phyloP scores from a whole-genome alignment of 1,284 basidiomycete genomes.

The Leccinum subatratum region DNA sequence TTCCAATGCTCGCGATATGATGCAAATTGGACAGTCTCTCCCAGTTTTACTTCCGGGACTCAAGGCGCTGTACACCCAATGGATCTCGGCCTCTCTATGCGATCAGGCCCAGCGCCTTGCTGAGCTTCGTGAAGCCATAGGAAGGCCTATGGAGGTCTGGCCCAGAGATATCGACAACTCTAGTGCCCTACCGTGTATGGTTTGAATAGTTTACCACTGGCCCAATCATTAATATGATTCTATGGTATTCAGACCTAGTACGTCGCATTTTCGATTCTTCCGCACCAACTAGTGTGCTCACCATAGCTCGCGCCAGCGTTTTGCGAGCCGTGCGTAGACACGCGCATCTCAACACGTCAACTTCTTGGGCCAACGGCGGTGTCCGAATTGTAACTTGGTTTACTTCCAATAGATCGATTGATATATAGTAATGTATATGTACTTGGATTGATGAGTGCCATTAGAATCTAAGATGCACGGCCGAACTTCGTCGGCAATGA shows the following conservation, averaged over 20 bases:
- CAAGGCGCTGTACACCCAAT: neutral
- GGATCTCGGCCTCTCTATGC: neutral
- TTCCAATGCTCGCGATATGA: neutral
- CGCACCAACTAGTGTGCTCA: neutral
- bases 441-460: no score
- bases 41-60: neutral
- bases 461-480: no score
- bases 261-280: neutral
- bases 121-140: neutral
- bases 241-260: neutral
- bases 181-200: neutral
- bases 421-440: neutral
- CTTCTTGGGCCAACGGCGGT: conserved; percentile 50
- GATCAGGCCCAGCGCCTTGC: neutral
- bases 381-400: conserved; percentile 32
- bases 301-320: conserved; percentile 55
- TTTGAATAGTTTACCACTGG: neutral
- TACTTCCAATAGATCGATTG: conserved; percentile 70
- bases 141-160: neutral
- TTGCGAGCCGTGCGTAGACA: conserved; percentile 85
- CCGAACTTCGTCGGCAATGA: no score
- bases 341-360: conserved; percentile 84
- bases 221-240: neutral
- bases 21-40: neutral
- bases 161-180: neutral